These are phyloP conservation scores for Zymoseptoria ardabiliae DNA, from an alignment of 2,329 filamentous ascomycete genomes.

Conservation along the genomic window DNA sequence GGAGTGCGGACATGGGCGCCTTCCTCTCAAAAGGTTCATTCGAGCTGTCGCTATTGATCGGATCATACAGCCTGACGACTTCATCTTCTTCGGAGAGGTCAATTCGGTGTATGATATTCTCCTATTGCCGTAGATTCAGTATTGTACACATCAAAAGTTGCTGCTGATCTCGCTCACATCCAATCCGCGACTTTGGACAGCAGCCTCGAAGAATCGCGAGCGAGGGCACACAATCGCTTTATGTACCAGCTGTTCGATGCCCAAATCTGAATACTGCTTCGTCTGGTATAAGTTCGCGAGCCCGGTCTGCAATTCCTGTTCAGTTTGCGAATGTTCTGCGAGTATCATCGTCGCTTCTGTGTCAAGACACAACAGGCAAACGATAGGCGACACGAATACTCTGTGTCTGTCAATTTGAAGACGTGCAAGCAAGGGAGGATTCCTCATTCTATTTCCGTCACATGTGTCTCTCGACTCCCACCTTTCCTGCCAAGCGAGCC, in stretches of 20 bases:
- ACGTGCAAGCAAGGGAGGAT: neutral
- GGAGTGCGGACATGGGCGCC: neutral
- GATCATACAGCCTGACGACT: slow-evolving; percentile 18
- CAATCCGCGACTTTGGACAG: slow-evolving; percentile 16
- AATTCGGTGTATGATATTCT: slow-evolving; percentile 18
- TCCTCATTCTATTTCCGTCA: neutral
- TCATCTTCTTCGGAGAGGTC: slow-evolving; percentile 20
- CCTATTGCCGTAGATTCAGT: slow-evolving; percentile 10
- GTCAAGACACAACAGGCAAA: too few relatives aligned
- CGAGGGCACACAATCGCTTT: slow-evolving; percentile 21
- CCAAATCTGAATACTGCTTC: slow-evolving; percentile 18
- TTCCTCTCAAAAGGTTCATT: too few relatives aligned
- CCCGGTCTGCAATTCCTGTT: slow-evolving; percentile 12
- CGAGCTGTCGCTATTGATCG: too few relatives aligned
- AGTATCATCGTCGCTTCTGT: neutral
- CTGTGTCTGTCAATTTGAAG: too few relatives aligned
- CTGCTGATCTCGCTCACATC: slow-evolving; percentile 6
- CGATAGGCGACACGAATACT: too few relatives aligned
- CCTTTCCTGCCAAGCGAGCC: too few relatives aligned
- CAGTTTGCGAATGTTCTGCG: slow-evolving; percentile 13
- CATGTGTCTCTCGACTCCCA: too few relatives aligned
- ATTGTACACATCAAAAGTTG: neutral
- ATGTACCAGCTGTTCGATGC: slow-evolving; percentile 14
- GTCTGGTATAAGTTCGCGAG: slow-evolving; percentile 16
- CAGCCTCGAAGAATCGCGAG: slow-evolving; percentile 14